A percentile compares a stretch with the other conserved stretches of the same genome.
Evolutionary conservation across 441 rosid species (phyloP).

Genomic region (Syzygium syzygioides): DNA sequence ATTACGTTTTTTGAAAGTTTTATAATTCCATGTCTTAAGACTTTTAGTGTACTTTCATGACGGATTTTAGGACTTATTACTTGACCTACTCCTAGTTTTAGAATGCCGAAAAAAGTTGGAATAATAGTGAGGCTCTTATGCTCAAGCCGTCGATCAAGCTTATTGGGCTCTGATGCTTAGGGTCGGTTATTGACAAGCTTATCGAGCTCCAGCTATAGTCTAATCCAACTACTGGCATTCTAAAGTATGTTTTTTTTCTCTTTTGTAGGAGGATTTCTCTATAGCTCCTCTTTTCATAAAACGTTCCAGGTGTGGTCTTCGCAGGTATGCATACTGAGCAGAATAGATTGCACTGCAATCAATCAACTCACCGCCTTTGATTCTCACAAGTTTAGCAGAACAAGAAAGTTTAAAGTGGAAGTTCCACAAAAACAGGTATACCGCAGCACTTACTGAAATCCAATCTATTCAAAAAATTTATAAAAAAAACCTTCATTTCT

Average conservation of each 20-base stretch:
- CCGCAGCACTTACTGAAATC: neutral
- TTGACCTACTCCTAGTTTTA: neutral
- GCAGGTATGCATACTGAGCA: conserved; percentile 40
- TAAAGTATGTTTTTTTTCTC: conserved; percentile 5
- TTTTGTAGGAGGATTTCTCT: conserved; percentile 68
- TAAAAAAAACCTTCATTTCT: neutral
- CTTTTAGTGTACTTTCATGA: too few species aligned
- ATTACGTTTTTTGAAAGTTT: too few species aligned
- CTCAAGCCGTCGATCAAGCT: neutral
- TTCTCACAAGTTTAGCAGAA: neutral
- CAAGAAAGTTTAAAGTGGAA: neutral
- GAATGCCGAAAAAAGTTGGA: neutral
- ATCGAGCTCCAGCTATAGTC: neutral
- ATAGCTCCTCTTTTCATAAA: conserved; percentile 84
- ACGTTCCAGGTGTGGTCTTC: conserved; percentile 73
- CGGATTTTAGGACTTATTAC: too few species aligned
- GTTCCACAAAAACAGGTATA: neutral
- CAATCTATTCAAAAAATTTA: neutral
- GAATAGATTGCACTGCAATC: neutral
- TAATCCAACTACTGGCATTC: neutral
- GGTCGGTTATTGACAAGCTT: neutral
- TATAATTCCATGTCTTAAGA: too few species aligned
- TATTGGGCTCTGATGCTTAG: neutral
- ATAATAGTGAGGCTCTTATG: neutral
- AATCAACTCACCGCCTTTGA: neutral